phyloP scores from a whole-genome alignment of 495 filamentous ascomycete species.

The Aspergillus nidulans region DNA sequence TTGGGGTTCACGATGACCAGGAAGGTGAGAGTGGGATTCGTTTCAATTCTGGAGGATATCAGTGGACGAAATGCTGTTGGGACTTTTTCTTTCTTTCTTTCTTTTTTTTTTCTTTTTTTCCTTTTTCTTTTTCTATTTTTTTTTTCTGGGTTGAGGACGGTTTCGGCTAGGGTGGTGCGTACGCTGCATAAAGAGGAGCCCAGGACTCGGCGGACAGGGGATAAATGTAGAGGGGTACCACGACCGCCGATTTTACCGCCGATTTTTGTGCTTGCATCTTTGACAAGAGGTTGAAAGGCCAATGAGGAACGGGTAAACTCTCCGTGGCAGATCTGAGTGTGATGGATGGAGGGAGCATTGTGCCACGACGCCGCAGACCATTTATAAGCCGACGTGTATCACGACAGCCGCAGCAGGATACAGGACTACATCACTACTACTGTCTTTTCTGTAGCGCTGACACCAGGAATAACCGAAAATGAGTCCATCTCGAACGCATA shows the following conservation, averaged over 20 bases:
- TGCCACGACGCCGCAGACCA: too few relatives aligned
- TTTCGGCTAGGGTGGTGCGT: neutral
- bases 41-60: conserved; percentile 2
- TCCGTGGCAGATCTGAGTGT: neutral
- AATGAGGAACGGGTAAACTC: neutral
- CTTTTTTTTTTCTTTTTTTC: neutral
- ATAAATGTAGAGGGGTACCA: conserved; percentile 20
- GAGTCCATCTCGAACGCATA: too few relatives aligned
- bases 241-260: conserved; percentile 10
- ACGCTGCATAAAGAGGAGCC: conserved; percentile 20
- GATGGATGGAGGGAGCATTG: neutral
- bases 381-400: too few relatives aligned
- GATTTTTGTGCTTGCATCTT: too few relatives aligned
- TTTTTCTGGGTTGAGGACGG: too few relatives aligned
- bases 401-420: too few relatives aligned
- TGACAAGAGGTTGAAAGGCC: neutral
- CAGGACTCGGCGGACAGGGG: conserved; percentile 13
- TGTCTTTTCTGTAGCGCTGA: too few relatives aligned
- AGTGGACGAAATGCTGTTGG: neutral
- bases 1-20: conserved; percentile 21
- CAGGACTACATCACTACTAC: too few relatives aligned
- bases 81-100: too few relatives aligned
- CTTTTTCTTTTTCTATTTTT: too few relatives aligned
- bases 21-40: conserved; percentile 11
- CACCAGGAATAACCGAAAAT: too few relatives aligned